Evolutionary conservation across 805 yeast genomes (phyloP).

Genomic region (Candida orba): DNA sequence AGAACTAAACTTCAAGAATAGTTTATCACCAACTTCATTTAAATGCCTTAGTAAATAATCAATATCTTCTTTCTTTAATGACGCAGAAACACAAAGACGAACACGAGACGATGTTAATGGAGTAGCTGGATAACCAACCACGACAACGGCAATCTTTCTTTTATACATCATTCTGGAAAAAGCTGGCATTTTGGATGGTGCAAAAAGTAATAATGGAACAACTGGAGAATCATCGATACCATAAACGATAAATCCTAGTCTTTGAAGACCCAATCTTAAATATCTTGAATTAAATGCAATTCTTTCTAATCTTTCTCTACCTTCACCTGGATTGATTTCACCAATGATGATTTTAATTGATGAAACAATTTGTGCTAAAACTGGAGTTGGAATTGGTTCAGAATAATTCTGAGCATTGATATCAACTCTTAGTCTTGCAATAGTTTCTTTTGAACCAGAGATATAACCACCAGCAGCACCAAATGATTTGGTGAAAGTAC

Average conservation of each 20-base stretch:
- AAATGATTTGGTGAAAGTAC: constrained; percentile 93
- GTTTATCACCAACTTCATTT: constrained; percentile 69
- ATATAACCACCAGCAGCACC: constrained; percentile 99
- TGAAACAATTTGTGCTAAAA: constrained; percentile 77
- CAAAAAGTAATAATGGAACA: constrained; percentile 76
- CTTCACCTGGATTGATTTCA: constrained; percentile 85
- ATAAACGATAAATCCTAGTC: constrained; percentile 87
- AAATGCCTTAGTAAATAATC: constrained; percentile 69
- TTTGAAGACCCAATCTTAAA: constrained; percentile 80
- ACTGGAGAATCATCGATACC: constrained; percentile 98
- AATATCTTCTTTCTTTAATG: constrained; percentile 89
- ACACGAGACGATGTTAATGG: constrained; percentile 86
- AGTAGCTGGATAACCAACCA: constrained; percentile 97
- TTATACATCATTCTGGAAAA: constrained; percentile 75
- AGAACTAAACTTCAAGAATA: constrained; percentile 69
- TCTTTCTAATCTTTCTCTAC: constrained; percentile 81
- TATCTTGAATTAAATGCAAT: constrained; percentile 95
- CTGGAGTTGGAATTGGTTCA: constrained; percentile 88
- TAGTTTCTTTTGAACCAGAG: constrained; percentile 63
- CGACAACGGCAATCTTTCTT: constrained; percentile 84
- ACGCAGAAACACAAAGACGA: constrained; percentile 86
- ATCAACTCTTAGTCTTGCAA: constrained; percentile 68
- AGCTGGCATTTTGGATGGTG: constrained; percentile 94
- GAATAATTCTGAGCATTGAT: constrained; percentile 70
- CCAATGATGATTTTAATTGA: constrained; percentile 77